phyloP scores from a whole-genome alignment of 176 grass and related monocot genomes.

The Musa schizocarpa region DNA sequence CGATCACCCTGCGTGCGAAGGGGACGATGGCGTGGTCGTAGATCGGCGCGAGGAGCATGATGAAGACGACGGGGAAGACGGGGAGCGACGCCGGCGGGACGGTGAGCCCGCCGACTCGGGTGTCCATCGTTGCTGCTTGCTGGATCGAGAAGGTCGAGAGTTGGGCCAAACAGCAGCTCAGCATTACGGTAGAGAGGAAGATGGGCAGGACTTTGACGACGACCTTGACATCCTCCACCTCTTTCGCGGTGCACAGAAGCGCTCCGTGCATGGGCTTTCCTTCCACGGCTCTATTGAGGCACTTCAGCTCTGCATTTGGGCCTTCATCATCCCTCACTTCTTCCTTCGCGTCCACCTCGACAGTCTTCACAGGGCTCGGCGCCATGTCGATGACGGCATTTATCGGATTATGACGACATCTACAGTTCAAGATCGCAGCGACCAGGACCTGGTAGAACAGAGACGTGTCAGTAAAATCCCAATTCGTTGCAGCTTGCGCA shows the following conservation, averaged over 20 bases:
- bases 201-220: constrained; percentile 48
- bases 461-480: neutral
- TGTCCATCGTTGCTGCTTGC: constrained; percentile 49
- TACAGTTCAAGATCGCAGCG: neutral
- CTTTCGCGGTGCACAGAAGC: constrained; percentile 22
- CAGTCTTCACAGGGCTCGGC: neutral
- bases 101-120: constrained; percentile 28
- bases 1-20: constrained; percentile 30
- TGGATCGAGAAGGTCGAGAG: constrained; percentile 51
- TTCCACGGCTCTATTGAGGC: constrained; percentile 22
- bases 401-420: neutral
- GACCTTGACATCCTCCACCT: constrained; percentile 47
- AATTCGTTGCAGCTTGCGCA: neutral
- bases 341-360: neutral
- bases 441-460: constrained; percentile 1
- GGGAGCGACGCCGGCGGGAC: constrained; percentile 56
- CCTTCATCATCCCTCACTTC: constrained; percentile 17
- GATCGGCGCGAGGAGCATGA: constrained; percentile 33
- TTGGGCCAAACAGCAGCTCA: constrained; percentile 44
- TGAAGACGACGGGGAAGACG: constrained; percentile 44
- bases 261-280: constrained; percentile 33
- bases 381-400: constrained; percentile 7
- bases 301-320: constrained; percentile 6
- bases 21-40: constrained; percentile 42
- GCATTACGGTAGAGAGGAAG: constrained; percentile 45